phyloP scores from a whole-genome alignment of 768 basidiomycete species.

The Leucosporidium creatinivorum region DNA sequence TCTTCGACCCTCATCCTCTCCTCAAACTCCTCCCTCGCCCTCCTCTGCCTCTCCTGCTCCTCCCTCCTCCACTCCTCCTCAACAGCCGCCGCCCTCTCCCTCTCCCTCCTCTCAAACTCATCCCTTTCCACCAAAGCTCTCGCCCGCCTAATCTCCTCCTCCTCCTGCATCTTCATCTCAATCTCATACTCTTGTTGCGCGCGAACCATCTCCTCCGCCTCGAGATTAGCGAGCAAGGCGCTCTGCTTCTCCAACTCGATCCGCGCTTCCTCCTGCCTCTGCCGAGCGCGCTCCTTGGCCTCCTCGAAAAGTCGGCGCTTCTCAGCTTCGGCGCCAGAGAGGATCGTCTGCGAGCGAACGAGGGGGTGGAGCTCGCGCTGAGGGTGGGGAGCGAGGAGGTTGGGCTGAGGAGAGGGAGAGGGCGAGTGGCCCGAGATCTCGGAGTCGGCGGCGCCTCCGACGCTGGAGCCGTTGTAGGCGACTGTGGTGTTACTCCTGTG shows the following conservation, averaged over 20 bases:
- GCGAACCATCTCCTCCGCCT: not conserved
- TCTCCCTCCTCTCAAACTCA: too few species aligned
- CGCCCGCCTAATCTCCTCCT: too few species aligned
- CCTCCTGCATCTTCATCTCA: not conserved
- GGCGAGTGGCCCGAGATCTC: too few species aligned
- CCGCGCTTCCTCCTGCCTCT: slow-evolving; percentile 20
- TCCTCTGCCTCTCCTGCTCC: not conserved
- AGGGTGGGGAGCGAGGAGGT: not conserved
- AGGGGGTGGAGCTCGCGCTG: not conserved
- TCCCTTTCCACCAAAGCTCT: too few species aligned
- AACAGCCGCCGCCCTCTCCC: not conserved
- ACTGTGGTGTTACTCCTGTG: too few species aligned
- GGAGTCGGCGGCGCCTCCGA: too few species aligned
- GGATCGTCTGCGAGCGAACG: not conserved
- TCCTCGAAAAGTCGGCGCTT: slow-evolving; percentile 25
- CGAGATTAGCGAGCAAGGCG: slow-evolving; percentile 7
- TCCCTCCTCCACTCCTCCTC: not conserved
- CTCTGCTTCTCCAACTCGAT: slow-evolving; percentile 21
- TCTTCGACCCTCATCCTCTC: not conserved
- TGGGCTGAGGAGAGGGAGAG: too few species aligned
- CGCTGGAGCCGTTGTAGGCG: too few species aligned
- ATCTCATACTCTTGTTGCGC: slow-evolving; percentile 6
- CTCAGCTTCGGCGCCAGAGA: slow-evolving; percentile 22
- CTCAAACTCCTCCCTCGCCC: not conserved
- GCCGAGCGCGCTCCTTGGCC: slow-evolving; percentile 16